Conservation (phyloP, 352 stramenopile genomes). For the Pythium apleroticum region DNA sequence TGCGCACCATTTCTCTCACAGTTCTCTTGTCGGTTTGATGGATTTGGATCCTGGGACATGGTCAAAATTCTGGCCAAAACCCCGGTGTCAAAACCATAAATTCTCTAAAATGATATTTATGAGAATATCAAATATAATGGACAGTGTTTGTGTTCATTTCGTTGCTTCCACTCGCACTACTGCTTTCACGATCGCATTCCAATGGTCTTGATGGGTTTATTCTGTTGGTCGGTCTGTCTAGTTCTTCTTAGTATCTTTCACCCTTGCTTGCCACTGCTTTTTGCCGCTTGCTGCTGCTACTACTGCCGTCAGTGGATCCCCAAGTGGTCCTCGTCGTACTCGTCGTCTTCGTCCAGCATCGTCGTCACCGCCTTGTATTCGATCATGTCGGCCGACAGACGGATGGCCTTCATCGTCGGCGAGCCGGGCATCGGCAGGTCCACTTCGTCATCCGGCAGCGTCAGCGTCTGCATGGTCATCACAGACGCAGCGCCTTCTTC, state of each 20-base stretch:
- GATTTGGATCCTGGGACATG: too few relatives aligned
- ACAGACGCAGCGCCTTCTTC: neutral
- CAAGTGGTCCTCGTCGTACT: slow-evolving; percentile 23
- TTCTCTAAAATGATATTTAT: slow-evolving; percentile 12
- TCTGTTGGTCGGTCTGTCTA: neutral
- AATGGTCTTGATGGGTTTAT: neutral
- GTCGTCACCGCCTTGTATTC: slow-evolving; percentile 21
- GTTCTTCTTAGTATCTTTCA: slow-evolving; percentile 5
- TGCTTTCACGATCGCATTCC: neutral
- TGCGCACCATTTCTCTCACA: too few relatives aligned
- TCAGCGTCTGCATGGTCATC: slow-evolving; percentile 17
- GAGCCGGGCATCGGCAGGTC: slow-evolving; percentile 21
- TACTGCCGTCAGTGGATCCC: neutral
- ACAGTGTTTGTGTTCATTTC: neutral
- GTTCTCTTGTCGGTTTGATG: too few relatives aligned
- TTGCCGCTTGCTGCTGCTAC: too few relatives aligned
- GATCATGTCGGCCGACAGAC: slow-evolving; percentile 24
- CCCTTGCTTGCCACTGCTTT: too few relatives aligned
- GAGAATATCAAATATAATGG: slow-evolving; percentile 16
- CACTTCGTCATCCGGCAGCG: slow-evolving; percentile 23
- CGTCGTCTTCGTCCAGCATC: slow-evolving; percentile 18
- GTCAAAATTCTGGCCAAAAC: slow-evolving; percentile 23
- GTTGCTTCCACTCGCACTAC: neutral
- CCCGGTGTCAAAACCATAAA: neutral
- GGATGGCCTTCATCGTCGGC: slow-evolving; percentile 21